These are phyloP conservation scores for Dactylorhiza incarnata DNA, from an alignment of 106 monocot species.

Conservation along the genomic window DNA sequence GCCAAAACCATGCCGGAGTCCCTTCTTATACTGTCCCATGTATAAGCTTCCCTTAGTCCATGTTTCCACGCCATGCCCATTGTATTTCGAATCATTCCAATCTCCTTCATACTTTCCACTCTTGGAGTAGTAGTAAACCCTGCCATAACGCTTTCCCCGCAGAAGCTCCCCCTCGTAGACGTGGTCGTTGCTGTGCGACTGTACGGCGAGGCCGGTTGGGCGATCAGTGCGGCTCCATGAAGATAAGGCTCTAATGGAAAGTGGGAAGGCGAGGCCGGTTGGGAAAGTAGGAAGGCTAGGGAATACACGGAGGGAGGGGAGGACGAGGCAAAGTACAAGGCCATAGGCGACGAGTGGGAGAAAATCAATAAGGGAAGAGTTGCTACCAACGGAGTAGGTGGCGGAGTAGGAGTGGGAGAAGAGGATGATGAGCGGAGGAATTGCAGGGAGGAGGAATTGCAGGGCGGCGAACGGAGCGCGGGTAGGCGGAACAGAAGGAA, in stretches of 20 bases:
- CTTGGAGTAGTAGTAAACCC: slow-evolving; percentile 26
- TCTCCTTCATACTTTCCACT: slow-evolving; percentile 27
- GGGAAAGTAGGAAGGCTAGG: neutral
- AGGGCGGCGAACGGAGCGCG: neutral
- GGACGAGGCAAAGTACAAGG: neutral
- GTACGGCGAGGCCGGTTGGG: slow-evolving; percentile 6
- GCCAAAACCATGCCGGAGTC: slow-evolving; percentile 21
- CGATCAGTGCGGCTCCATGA: neutral
- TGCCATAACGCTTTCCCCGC: slow-evolving; percentile 17
- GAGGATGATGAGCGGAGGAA: neutral
- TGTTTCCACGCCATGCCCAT: slow-evolving; percentile 22
- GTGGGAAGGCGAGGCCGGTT: too few species aligned
- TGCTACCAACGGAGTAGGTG: neutral
- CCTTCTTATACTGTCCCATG: slow-evolving; percentile 14
- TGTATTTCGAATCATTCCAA: slow-evolving; percentile 19
- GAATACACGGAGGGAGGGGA: slow-evolving; percentile 3
- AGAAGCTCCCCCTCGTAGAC: slow-evolving; percentile 25
- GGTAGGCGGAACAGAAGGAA: too few species aligned
- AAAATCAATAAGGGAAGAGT: slow-evolving; percentile 1
- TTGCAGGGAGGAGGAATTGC: neutral
- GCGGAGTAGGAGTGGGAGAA: neutral
- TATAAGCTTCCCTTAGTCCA: slow-evolving; percentile 24
- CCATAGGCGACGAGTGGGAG: slow-evolving; percentile 3
- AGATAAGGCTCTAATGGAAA: neutral
- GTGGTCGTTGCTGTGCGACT: slow-evolving; percentile 20